phyloP scores from a whole-genome alignment of 2,329 filamentous ascomycete species.

The Chaetomiaceae sp. region DNA sequence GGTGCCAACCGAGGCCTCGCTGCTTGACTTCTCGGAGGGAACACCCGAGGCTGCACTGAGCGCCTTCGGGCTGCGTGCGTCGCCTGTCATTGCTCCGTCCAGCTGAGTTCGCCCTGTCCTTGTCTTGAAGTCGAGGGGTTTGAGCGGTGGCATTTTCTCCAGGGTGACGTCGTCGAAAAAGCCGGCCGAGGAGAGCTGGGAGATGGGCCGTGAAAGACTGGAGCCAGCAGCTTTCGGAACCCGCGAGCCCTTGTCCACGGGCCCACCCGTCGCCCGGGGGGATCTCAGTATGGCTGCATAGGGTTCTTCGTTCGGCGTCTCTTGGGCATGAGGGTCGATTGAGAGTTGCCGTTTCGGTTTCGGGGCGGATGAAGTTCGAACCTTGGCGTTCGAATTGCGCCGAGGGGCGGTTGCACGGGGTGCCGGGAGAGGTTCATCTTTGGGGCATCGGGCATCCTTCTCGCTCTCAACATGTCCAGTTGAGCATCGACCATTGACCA shows the following conservation, averaged over 20 bases:
- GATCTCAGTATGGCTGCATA: slow-evolving; percentile 30
- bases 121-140: slow-evolving; percentile 23
- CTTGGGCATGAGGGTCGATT: slow-evolving; percentile 30
- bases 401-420: slow-evolving; percentile 23
- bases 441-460: slow-evolving; percentile 1
- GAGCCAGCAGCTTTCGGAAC: slow-evolving; percentile 25
- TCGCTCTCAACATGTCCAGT: background rate
- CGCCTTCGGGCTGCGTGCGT: slow-evolving; percentile 21
- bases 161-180: slow-evolving; percentile 32
- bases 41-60: slow-evolving; percentile 16
- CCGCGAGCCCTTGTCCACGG: slow-evolving; percentile 20
- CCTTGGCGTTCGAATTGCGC: slow-evolving; percentile 33
- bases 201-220: slow-evolving; percentile 30
- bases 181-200: slow-evolving; percentile 31
- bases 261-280: slow-evolving; percentile 24
- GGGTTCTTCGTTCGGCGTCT: slow-evolving; percentile 28
- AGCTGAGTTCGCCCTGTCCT: slow-evolving; percentile 22
- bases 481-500: background rate
- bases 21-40: slow-evolving; percentile 23
- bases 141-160: slow-evolving; percentile 33
- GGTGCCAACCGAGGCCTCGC: slow-evolving; percentile 18
- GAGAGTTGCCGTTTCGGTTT: slow-evolving; percentile 32
- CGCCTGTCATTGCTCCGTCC: slow-evolving; percentile 19
- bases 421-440: slow-evolving; percentile 12
- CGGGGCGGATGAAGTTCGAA: slow-evolving; percentile 29